Base-by-base conservation (phyloP, 2,329 filamentous ascomycete species). In the Nigrospora osmanthi region DNA sequence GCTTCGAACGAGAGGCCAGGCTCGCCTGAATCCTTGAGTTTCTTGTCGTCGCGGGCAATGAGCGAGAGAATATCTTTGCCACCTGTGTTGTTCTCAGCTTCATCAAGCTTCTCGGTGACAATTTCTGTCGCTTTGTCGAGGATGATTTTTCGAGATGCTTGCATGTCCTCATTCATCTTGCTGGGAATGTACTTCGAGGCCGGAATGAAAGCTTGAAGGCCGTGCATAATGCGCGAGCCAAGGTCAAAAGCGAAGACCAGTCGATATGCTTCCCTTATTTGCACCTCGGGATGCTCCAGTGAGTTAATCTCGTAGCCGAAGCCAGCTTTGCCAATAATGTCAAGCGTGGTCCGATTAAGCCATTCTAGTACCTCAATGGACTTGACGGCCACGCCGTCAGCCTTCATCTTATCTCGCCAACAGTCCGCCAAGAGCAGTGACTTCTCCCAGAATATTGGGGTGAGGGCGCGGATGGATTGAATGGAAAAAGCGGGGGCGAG, bases 241-340 rank as follows among this genome's bases (percentile, higher is more conserved):
- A 63, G 44, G 41, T 67, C 65, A 38, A 69, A 70, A 11, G 63
- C 61, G 43, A 71, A 71, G 12, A 70, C 63, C 1, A 67, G 55
- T 5, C 63, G 60, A 51, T 70, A 70, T 6, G 66, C 65, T 51
- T 66, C 56, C 16, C 64, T 58, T 41, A 70, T 53, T 15, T 61
- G 64, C 1, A 59, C 58, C 6, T 65, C 56, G 0, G 63, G 60
- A 42, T 68, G 42, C 35, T 61, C 54, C 6, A 70, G 61, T 1
- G 65, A 68, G 51, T 64, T 56, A 46, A 70, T 61, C 14, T 68
- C 63, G 44, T 62, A 64, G 7, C 66, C 65, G 38, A 70, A 66
- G 10, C 66, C 66, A 12, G 66, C 66, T 47, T 61, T 58, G 37
- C 62, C 65, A 42, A 70, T 68, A 47, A 70, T 70, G 53, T 70